phyloP scores from a whole-genome alignment of 2,329 filamentous ascomycete genomes.

The Aphanocladium album region DNA sequence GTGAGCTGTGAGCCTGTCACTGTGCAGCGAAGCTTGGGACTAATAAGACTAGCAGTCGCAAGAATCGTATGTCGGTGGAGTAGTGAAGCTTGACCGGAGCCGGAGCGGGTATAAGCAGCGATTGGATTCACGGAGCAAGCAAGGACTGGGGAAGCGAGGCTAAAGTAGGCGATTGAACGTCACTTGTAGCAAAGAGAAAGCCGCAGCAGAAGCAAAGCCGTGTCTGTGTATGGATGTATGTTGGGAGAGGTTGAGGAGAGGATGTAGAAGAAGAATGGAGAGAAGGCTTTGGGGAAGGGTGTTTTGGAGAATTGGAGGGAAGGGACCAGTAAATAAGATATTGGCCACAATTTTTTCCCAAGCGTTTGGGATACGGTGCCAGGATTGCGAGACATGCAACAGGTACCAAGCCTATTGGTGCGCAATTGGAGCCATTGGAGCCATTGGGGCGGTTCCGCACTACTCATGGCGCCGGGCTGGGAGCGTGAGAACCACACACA shows the following conservation, averaged over 20 bases:
- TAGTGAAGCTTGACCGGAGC: slow-evolving; percentile 2
- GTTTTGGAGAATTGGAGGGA: slow-evolving; percentile 2
- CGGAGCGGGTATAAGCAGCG: neutral
- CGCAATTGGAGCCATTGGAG: neutral
- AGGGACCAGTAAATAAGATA: neutral
- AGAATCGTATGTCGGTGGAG: neutral
- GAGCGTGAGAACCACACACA: neutral
- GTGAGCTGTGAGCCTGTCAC: neutral
- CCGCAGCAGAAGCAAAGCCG: neutral
- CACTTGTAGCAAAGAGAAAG: neutral
- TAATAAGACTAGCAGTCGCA: neutral
- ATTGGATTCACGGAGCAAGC: neutral
- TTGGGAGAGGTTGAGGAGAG: neutral
- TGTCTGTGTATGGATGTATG: neutral
- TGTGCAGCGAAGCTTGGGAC: neutral
- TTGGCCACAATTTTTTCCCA: neutral
- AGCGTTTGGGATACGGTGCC: too few relatives aligned
- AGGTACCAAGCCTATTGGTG: too few relatives aligned
- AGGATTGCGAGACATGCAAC: too few relatives aligned
- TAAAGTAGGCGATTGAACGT: slow-evolving; percentile 7
- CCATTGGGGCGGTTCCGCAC: neutral
- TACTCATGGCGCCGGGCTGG: neutral
- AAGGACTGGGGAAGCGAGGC: neutral
- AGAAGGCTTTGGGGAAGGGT: neutral
- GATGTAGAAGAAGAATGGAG: neutral